These are phyloP conservation scores for Bipolaris oryzae DNA, from an alignment of 2,329 filamentous ascomycete species.

Conservation along the genomic window DNA sequence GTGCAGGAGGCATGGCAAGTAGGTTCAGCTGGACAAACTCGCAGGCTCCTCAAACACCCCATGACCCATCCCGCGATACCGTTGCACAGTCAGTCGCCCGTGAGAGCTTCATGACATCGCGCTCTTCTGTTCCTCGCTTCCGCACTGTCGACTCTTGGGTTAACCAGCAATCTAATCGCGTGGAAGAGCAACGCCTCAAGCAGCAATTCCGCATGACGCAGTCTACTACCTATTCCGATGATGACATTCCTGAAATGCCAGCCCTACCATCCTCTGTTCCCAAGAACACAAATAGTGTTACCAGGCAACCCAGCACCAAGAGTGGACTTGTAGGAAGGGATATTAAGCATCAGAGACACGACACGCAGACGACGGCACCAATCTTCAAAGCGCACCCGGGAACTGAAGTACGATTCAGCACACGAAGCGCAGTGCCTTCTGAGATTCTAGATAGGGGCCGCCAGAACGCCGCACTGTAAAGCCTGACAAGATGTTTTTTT, in stretches of 20 bases:
- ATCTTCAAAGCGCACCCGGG: constrained; percentile 50
- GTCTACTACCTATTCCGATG: constrained; percentile 33
- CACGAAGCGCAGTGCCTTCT: constrained; percentile 45
- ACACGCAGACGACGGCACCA: constrained; percentile 48
- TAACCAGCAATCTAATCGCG: constrained; percentile 46
- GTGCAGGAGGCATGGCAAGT: constrained; percentile 34
- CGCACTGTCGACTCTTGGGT: constrained; percentile 52
- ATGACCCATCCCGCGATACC: constrained; percentile 39
- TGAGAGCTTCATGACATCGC: constrained; percentile 46
- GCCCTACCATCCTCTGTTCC: constrained; percentile 26
- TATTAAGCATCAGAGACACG: constrained; percentile 43
- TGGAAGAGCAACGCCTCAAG: constrained; percentile 45
- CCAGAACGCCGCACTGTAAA: constrained; percentile 28
- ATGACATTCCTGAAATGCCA: constrained; percentile 25
- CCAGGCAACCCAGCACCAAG: constrained; percentile 12
- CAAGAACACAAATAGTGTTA: constrained; percentile 28
- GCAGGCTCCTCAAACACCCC: constrained; percentile 47
- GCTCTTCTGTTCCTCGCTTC: constrained; percentile 48
- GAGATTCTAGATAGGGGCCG: constrained; percentile 46
- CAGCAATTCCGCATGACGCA: constrained; percentile 44
- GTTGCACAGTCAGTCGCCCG: constrained; percentile 31
- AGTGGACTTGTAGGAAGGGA: constrained; percentile 39
- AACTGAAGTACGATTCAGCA: constrained; percentile 48
- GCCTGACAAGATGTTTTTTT: background rate
- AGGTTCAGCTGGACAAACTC: constrained; percentile 52